Percentiles rank a stretch among this genome's conserved stretches.
phyloP scores from a whole-genome alignment of 2,329 filamentous ascomycete species.

The Lecanicillium sp. region DNA sequence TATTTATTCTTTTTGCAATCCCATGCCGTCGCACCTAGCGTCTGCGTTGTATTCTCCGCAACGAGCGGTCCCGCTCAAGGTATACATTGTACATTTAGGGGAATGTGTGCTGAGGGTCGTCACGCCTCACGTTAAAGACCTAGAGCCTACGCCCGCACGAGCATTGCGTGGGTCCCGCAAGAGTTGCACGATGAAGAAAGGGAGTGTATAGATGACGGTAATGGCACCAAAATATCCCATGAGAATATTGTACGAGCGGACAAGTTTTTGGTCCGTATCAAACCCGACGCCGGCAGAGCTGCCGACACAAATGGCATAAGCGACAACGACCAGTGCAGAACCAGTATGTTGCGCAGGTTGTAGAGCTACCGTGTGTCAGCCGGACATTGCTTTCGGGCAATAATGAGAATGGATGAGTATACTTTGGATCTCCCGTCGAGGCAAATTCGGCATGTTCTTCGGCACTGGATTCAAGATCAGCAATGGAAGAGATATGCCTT shows the following conservation, averaged over 20 bases:
- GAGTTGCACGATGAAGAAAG: conserved; percentile 21
- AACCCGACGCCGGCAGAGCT: conserved; percentile 18
- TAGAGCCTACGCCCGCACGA: too few species aligned
- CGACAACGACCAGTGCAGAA: conserved; percentile 17
- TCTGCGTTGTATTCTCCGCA: too few species aligned
- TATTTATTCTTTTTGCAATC: too few species aligned
- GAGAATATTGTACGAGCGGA: conserved; percentile 16
- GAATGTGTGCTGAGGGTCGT: too few species aligned
- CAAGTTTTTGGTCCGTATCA: conserved; percentile 13
- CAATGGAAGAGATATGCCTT: background rate
- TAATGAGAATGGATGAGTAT: too few species aligned
- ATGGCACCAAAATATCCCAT: conserved; percentile 20
- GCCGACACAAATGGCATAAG: conserved; percentile 18
- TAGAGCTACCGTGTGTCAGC: too few species aligned
- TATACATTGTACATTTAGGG: too few species aligned
- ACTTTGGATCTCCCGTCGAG: conserved; percentile 18
- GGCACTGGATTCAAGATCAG: background rate
- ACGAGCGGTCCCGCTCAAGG: too few species aligned
- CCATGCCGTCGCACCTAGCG: too few species aligned
- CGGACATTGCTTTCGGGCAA: too few species aligned
- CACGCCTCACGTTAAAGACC: too few species aligned
- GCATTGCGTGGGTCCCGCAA: too few species aligned
- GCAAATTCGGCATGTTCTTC: conserved; percentile 18
- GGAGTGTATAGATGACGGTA: conserved; percentile 17
- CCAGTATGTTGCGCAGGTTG: conserved; percentile 20